Base-by-base conservation (phyloP, 2,329 filamentous ascomycete species). In the Diaporthe destruens region DNA sequence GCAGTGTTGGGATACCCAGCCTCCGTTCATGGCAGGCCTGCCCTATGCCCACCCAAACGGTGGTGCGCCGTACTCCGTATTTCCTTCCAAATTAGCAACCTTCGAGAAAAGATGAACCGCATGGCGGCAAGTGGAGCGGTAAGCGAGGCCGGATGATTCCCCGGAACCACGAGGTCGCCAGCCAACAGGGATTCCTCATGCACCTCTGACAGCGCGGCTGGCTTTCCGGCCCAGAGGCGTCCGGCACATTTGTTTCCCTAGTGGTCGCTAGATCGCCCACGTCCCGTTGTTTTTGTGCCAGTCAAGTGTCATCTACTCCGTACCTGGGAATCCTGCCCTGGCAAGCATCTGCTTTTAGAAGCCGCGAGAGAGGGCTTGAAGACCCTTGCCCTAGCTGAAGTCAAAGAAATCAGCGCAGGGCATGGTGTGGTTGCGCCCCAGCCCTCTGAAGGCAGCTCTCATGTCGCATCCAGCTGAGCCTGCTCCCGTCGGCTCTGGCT, bases 31-130 rank as follows among this genome's bases (percentile, higher is more conserved):
- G 42, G 39, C 54, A 25, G 42, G 42, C 53, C 42, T 47, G 44
- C 53, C 56, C 54, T 23, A 20, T 61, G 47, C 44, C 67, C 67
- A 70, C 55, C 42, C 32, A 70, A 70, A 42, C 56, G 67, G 67
- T 57, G 67, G 56, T 32, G 36, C 44, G 53, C 67, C 44, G 55
- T 71, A 34, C 44, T 61, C 67, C 44, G 55, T 71, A 34, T 55
- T 47, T 53, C 47, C 51, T 53, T 67, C 55, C 63, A 69, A 72
- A 72, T 72, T 69, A 68, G 69, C 63, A 74, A 53, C 63, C 49
- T 74, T 72, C 63, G 69, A 72, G 72, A 74, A 71, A 74, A 74
- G 63, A 74, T 72, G 68, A 74, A 69, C 39, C 69, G 39, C 39
- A 68, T 56, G 55, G 72, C 69, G 63, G 69, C 69, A 74, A 57